Percentiles rank a stretch among this genome's conserved stretches.
Evolutionary conservation across 2,329 filamentous ascomycete genomes (phyloP).

Genomic region (Onygenales sp.): DNA sequence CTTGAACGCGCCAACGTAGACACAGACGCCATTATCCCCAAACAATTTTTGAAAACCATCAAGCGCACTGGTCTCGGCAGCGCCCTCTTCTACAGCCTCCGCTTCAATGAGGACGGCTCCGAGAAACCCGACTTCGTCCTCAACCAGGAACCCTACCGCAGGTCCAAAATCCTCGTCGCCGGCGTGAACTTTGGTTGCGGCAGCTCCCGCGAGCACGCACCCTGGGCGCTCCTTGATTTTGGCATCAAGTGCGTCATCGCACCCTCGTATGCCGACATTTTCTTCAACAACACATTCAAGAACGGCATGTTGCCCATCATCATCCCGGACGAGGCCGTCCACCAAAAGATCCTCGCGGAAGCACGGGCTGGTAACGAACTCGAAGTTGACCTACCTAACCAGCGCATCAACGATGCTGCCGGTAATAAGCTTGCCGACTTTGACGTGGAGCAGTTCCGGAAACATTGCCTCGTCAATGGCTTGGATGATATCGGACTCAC

Average conservation of each 20-base stretch:
- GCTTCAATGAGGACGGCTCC: conserved; percentile 63
- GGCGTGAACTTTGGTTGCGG: conserved; percentile 95
- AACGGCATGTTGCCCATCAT: conserved; percentile 93
- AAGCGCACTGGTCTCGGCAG: conserved; percentile 88
- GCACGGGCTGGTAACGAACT: conserved; percentile 72
- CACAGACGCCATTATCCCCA: conserved; percentile 98
- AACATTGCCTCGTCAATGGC: conserved; percentile 87
- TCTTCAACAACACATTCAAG: conserved; percentile 99
- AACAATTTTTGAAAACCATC: conserved; percentile 98
- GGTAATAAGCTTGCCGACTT: conserved; percentile 70
- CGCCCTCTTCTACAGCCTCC: conserved; percentile 77
- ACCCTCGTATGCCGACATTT: conserved; percentile 81
- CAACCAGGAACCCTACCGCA: conserved; percentile 78
- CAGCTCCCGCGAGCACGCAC: conserved; percentile 85
- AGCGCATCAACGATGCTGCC: conserved; percentile 65
- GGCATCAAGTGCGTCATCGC: conserved; percentile 92
- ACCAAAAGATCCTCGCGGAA: conserved; percentile 65
- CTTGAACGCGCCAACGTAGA: conserved; percentile 86
- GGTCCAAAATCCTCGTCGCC: conserved; percentile 79
- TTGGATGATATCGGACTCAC: conserved; percentile 94
- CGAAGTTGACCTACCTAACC: conserved; percentile 80
- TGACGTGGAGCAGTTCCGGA: conserved; percentile 85
- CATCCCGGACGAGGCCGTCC: conserved; percentile 56
- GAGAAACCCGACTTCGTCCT: conserved; percentile 78
- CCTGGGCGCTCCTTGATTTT: conserved; percentile 94